Percentiles rank a stretch among this genome's conserved stretches.
These are phyloP conservation scores for Saprolegnia diclina DNA, from an alignment of 352 stramenopile genomes.

Conservation along the genomic window DNA sequence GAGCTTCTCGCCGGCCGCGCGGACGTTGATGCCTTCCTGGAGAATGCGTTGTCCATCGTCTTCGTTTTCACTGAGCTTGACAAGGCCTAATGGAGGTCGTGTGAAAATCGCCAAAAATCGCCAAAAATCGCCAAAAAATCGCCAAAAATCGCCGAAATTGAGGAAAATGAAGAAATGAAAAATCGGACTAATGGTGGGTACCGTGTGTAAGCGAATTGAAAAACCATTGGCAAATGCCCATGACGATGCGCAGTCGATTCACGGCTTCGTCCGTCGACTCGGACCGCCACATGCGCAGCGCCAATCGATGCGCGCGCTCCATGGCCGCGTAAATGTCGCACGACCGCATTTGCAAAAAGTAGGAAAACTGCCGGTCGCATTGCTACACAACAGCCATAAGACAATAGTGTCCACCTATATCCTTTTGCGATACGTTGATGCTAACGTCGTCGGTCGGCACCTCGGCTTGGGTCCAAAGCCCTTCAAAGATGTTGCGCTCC, in stretches of 20 bases:
- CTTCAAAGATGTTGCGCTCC: constrained; percentile 71
- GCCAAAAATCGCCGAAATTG: no score
- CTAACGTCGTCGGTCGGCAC: neutral
- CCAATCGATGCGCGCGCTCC: constrained; percentile 54
- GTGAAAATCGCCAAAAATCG: no score
- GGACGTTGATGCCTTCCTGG: constrained; percentile 53
- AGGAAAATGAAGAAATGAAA: neutral
- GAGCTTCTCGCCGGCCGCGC: constrained; percentile 39
- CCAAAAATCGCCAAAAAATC: no score
- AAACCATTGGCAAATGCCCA: constrained; percentile 58
- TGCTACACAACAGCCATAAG: constrained; percentile 25
- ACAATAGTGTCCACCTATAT: neutral
- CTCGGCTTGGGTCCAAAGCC: constrained; percentile 49
- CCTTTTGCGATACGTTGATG: constrained; percentile 13
- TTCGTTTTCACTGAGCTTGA: constrained; percentile 50
- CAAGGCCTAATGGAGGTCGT: constrained; percentile 38
- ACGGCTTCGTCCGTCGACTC: constrained; percentile 33
- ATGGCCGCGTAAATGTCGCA: constrained; percentile 61
- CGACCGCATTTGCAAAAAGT: constrained; percentile 72
- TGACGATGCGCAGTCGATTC: constrained; percentile 44
- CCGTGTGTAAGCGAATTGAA: constrained; percentile 63
- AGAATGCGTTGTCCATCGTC: constrained; percentile 62
- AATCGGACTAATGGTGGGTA: neutral
- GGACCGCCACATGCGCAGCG: constrained; percentile 41
- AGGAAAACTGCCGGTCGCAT: constrained; percentile 67